Evolutionary conservation across 768 basidiomycete species (phyloP).

Genomic region (Hemileccinum impolitum): DNA sequence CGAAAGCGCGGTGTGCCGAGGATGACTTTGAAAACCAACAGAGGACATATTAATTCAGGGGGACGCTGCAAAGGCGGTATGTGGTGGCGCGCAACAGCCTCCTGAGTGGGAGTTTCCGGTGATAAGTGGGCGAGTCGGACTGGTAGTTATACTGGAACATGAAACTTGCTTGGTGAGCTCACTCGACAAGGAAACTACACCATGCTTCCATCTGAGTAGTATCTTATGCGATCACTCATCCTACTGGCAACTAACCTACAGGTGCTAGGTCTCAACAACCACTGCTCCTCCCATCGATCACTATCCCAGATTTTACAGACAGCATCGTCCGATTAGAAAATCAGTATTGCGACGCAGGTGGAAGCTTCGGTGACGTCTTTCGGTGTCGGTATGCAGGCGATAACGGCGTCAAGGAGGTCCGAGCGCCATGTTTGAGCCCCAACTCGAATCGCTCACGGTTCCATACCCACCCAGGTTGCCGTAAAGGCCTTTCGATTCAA

Average conservation of each 20-base stretch:
- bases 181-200: too few species aligned
- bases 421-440: background rate
- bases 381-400: background rate
- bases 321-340: background rate
- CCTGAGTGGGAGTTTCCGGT: too few species aligned
- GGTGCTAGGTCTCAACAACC: background rate
- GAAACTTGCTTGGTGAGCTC: too few species aligned
- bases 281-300: background rate
- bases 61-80: too few species aligned
- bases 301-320: background rate
- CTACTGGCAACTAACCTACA: too few species aligned
- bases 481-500: constrained; percentile 8
- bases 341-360: constrained; percentile 2
- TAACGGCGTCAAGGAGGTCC: constrained; percentile 1
- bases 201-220: too few species aligned
- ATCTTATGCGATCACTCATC: too few species aligned
- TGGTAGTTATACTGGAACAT: too few species aligned
- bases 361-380: constrained; percentile 8
- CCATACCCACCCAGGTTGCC: constrained; percentile 2
- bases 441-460: background rate
- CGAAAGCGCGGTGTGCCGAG: background rate
- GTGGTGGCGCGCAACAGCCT: too few species aligned
- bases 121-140: too few species aligned
- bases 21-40: background rate
- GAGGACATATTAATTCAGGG: constrained; percentile 6